Evolutionary conservation across 2,329 filamentous ascomycete genomes (phyloP), one percentile per base, ranked within the genome.

Genomic region (Coniochaeta ligniaria): DNA sequence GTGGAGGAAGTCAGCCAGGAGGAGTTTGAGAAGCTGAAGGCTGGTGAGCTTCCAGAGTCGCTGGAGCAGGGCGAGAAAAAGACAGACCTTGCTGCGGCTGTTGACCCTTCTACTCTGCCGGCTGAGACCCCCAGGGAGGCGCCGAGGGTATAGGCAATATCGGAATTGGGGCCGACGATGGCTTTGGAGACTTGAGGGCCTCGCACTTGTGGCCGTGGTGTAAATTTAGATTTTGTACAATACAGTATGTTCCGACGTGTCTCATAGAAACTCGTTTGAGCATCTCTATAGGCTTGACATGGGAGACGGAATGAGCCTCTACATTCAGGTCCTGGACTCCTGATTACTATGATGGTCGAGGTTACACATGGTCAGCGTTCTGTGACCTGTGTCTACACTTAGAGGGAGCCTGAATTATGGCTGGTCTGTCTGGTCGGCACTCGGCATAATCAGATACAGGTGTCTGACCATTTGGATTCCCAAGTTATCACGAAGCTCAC

Each of bases 1-100:
- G 45, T 50, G 12, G 41, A 58, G 38, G 47, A 58, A 31, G 20
- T 56, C 43, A 57, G 43, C 14, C 47, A 52, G 20, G 62, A 64
- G 20, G 63, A 57, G 17, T 35, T 38, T 22, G 31, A 35, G 12
- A 38, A 57, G 31, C 6, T 57, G n/a, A 57, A 38, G 54, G 54
- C 54, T 9, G 54, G 35, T 14, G 54, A 57, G 31, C 17, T 57
- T 22, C 54, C 31, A 17, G 31, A 57, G 31, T 35, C 28, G 54
- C 20, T 35, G 54, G 16, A 41, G 38, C 38, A 41, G 9, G 38
- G 38, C 17, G 38, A 20, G 38, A 35, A 57, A 31, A 57, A 36
- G 54, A 31, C 31, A 17, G 54, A 57, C 22, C 54, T 17, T 35
- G 17, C 38, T 11, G 16, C 31, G 52, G 20, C 20, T 14, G 54